Percentiles rank a stretch among this genome's conserved stretches.
Evolutionary conservation across 192 early-diverging fungal species (phyloP).

Genomic region (Neocallimastix lanati): DNA sequence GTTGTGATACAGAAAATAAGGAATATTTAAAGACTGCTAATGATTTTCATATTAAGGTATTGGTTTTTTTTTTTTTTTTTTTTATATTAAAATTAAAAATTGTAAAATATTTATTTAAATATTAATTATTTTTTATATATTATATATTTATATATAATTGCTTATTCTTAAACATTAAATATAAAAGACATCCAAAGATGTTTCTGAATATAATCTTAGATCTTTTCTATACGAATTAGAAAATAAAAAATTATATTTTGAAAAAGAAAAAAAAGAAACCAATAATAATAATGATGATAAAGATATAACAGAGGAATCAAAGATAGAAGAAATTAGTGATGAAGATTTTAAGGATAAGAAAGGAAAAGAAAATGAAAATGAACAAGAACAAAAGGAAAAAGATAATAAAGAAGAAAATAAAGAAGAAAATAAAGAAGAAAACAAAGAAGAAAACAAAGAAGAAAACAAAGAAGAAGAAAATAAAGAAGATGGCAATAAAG

Average conservation of each 20-base stretch:
- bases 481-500: no score
- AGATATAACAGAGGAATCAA: background rate
- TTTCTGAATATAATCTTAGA: background rate
- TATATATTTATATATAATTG: no score
- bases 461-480: background rate
- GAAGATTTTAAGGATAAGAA: background rate
- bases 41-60: conserved; percentile 7
- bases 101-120: no score
- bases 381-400: no score
- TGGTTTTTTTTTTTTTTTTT: no score
- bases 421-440: no score
- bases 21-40: conserved; percentile 20
- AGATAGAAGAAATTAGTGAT: background rate
- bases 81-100: no score
- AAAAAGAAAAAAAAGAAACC: background rate
- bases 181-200: background rate
- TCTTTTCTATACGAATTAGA: background rate
- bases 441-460: no score
- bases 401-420: no score
- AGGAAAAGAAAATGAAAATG: no score
- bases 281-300: background rate
- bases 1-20: conserved; percentile 22
- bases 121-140: no score
- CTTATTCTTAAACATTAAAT: no score
- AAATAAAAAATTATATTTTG: background rate